A percentile compares a stretch with the other conserved stretches of the same genome.
phyloP scores from a whole-genome alignment of 2,329 filamentous ascomycete genomes.

The Cladobotryum mycophilum region DNA sequence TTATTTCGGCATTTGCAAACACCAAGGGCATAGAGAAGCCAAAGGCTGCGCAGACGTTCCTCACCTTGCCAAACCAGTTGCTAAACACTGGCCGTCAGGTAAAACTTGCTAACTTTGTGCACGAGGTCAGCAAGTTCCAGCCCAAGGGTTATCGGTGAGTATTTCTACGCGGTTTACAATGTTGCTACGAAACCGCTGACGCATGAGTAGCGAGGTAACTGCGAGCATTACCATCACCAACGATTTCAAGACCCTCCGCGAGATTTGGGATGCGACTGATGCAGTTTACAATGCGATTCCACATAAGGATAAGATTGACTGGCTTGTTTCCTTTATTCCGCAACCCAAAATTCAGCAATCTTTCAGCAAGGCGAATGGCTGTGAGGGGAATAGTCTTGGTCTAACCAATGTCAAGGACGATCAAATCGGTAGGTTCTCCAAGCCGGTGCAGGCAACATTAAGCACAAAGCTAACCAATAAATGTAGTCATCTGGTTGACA shows the following conservation, averaged over 20 bases:
- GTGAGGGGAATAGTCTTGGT: constrained; percentile 11
- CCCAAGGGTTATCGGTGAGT: constrained; percentile 12
- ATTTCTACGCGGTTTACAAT: not conserved
- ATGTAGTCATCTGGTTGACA: no score
- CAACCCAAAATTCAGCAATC: constrained; percentile 12
- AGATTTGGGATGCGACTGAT: constrained; percentile 11
- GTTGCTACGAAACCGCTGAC: no score
- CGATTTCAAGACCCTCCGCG: constrained; percentile 10
- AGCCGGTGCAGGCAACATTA: not conserved
- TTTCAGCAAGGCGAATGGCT: not conserved
- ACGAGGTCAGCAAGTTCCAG: constrained; percentile 10
- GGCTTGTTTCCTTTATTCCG: constrained; percentile 13
- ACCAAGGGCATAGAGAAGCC: constrained; percentile 5
- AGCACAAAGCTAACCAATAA: not conserved
- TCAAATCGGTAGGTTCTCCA: constrained; percentile 10
- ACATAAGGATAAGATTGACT: constrained; percentile 12
- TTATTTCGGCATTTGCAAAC: constrained; percentile 3
- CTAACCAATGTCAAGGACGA: constrained; percentile 6
- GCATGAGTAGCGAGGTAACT: constrained; percentile 3
- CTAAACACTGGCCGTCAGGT: constrained; percentile 4
- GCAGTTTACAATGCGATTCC: constrained; percentile 7
- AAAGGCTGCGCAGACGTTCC: constrained; percentile 6
- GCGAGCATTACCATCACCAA: constrained; percentile 12
- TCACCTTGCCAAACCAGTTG: constrained; percentile 11
- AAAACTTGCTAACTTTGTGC: constrained; percentile 10